Percentiles rank a stretch among this genome's conserved stretches.
These are phyloP conservation scores for Oemleria cerasiformis DNA, from an alignment of 306 rosid genomes.

Conservation along the genomic window DNA sequence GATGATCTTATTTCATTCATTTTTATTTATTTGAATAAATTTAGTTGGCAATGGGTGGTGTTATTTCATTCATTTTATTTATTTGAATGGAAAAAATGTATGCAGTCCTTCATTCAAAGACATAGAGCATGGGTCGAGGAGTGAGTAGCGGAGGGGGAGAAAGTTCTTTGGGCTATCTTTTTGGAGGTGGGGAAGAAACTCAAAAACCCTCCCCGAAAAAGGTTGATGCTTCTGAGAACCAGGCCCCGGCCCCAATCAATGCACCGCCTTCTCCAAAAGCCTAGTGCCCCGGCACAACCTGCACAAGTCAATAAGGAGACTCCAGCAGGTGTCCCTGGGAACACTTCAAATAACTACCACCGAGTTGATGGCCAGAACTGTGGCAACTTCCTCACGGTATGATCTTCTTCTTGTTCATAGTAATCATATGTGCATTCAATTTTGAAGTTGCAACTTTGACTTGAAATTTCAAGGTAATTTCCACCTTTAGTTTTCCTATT, in stretches of 20 bases:
- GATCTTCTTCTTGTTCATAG: not conserved
- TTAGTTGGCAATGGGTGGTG: not conserved
- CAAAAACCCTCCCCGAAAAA: not conserved
- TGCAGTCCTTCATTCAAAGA: not conserved
- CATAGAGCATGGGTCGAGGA: constrained; percentile 16
- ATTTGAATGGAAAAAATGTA: not conserved
- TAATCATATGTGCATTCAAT: not conserved
- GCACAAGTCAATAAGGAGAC: constrained; percentile 7
- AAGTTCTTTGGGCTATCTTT: constrained; percentile 21
- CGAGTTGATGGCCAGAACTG: constrained; percentile 36
- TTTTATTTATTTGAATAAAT: not conserved
- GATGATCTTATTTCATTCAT: not conserved
- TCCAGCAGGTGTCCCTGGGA: constrained; percentile 29
- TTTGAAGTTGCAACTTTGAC: not conserved
- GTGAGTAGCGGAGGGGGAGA: constrained; percentile 22
- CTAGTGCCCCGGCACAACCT: constrained; percentile 10
- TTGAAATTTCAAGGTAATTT: too few species aligned
- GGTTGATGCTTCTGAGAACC: constrained; percentile 9
- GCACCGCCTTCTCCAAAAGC: constrained; percentile 14
- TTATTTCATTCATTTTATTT: not conserved
- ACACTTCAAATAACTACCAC: constrained; percentile 25
- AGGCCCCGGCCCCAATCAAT: not conserved
- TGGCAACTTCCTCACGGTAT: constrained; percentile 32
- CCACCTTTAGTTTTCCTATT: too few species aligned
- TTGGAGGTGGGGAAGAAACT: constrained; percentile 23